Evolutionary conservation across 768 basidiomycete species (phyloP), one percentile per base, ranked within the genome.

Genomic region (Kwoniella shandongensis): DNA sequence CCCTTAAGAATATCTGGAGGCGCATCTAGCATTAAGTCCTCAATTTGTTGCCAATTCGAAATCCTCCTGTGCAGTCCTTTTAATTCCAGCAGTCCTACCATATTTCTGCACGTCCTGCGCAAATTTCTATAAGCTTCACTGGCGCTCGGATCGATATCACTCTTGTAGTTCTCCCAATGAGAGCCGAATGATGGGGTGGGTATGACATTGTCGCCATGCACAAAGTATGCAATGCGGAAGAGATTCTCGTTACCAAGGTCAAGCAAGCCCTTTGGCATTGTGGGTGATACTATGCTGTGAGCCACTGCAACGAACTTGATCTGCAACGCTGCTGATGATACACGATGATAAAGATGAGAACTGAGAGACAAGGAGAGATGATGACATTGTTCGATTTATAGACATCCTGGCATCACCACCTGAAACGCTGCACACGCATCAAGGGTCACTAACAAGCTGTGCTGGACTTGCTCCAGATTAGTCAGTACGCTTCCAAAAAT

Each of bases 151-250:
- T 51, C 15, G 36, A 51, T 51, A 20, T 32, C 44, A 20, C 25
- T 25, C 11, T 17, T 30, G 26, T 17, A 54, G 23, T 45, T 45
- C 11, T n/a, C 39, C 27, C 38, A 41, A 13, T 54, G 53, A 3
- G 53, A 44, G n/a, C 35, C 20, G 36, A 54, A 54, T 29, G 44
- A 54, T 0, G 44, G 53, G 1, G 47, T 35, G 25, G 53, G 44
- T 8, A 47, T 25, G 22, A 20, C 17, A 15, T 47, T 36, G 35
- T 54, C 53, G 32, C 13, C 18, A 36, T 38, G 53, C 17, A 54
- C 18, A 26, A 32, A 46, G 7, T 7, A 46, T 7, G 13, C 53
- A 27, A 54, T 44, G 15, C n/a, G 53, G 8, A n/a, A 44, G 2
- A 54, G 3, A 6, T 46, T 2, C 12, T 54, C 44, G 36, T 46